phyloP scores from a whole-genome alignment of 805 yeast genomes.

The Starmera quercuum region DNA sequence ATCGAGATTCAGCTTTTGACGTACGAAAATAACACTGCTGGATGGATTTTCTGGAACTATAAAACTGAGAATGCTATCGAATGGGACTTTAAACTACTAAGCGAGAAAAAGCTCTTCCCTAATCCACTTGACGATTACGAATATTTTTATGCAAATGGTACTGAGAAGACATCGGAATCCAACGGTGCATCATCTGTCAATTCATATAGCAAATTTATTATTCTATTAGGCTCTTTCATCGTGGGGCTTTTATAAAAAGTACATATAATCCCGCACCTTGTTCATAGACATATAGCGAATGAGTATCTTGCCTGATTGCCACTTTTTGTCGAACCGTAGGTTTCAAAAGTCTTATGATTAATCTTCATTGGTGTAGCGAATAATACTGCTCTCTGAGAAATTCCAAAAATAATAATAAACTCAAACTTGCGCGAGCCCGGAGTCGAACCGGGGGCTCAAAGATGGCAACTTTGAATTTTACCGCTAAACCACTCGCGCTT shows the following conservation, averaged over 20 bases:
- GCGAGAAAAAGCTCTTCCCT: conserved; percentile 48
- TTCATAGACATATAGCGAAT: too few species aligned
- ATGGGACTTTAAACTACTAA: conserved; percentile 55
- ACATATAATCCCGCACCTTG: too few species aligned
- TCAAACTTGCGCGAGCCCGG: conserved; percentile 56
- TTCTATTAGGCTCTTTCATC: too few species aligned
- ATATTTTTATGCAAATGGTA: conserved; percentile 24
- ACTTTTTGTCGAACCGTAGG: too few species aligned
- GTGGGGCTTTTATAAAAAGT: too few species aligned
- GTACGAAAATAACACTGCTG: conserved; percentile 37
- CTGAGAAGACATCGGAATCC: background rate
- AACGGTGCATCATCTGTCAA: background rate
- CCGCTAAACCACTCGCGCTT: conserved; percentile 53
- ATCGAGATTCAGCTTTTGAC: conserved; percentile 56
- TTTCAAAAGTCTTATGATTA: too few species aligned
- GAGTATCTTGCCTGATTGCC: too few species aligned
- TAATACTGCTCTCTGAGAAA: too few species aligned
- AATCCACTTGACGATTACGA: conserved; percentile 52
- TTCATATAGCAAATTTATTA: too few species aligned
- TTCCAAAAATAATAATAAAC: too few species aligned
- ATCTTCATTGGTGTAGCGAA: too few species aligned
- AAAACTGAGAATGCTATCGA: conserved; percentile 60
- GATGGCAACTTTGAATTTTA: conserved; percentile 51
- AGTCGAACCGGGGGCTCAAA: conserved; percentile 55
- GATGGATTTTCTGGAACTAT: conserved; percentile 69